These are phyloP conservation scores for Fusarium pilosicola DNA, from an alignment of 2,329 filamentous ascomycete species.

Conservation along the genomic window DNA sequence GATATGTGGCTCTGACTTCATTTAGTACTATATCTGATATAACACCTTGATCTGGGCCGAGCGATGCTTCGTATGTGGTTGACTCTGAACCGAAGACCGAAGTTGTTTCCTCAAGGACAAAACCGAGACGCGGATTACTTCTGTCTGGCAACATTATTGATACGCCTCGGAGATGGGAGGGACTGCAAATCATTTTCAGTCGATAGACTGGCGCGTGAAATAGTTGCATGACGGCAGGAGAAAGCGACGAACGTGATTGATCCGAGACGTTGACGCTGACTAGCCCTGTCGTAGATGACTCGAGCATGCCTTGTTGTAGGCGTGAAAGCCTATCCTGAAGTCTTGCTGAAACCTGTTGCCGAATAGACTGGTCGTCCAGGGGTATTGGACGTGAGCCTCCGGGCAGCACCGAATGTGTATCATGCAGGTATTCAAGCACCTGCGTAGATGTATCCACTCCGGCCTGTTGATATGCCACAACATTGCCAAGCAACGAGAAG, in stretches of 20 bases:
- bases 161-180: not conserved
- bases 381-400: not conserved
- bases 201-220: conserved; percentile 14
- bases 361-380: not conserved
- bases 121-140: not conserved
- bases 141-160: not conserved
- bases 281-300: not conserved
- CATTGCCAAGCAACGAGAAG: conserved; percentile 20
- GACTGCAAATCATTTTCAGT: not conserved
- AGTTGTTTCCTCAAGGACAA: not conserved
- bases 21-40: not conserved
- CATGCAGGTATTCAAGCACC: conserved; percentile 23
- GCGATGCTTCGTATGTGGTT: not conserved
- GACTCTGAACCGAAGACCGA: not conserved
- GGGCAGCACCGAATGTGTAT: conserved; percentile 4
- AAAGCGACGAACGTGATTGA: not conserved
- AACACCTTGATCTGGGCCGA: not conserved
- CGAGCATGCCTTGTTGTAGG: not conserved
- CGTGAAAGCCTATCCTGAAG: not conserved
- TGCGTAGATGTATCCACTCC: not conserved
- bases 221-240: not conserved
- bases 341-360: not conserved
- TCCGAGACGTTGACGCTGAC: conserved; percentile 13
- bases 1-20: not conserved
- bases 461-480: conserved; percentile 19